phyloP scores from a whole-genome alignment of 352 stramenopile genomes.

The Thalassiosira pacifica region DNA sequence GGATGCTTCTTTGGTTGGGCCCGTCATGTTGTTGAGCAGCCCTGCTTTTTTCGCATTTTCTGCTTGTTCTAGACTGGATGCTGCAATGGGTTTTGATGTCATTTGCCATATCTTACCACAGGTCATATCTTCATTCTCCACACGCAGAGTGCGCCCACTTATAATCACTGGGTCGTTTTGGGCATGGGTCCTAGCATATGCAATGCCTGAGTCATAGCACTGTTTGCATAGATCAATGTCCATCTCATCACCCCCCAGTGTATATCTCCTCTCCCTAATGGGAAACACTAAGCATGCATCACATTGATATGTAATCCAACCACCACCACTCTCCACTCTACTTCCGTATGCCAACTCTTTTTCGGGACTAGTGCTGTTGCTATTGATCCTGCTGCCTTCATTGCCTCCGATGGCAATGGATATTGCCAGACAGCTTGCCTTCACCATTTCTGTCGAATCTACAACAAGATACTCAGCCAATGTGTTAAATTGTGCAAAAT shows the following conservation, averaged over 20 bases:
- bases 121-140: constrained; percentile 71
- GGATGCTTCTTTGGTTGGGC: constrained; percentile 12
- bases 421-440: constrained; percentile 44
- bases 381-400: constrained; percentile 5
- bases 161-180: constrained; percentile 63
- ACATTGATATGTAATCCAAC: constrained; percentile 68
- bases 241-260: constrained; percentile 75
- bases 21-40: constrained; percentile 48
- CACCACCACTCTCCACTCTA: too few relatives aligned
- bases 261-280: constrained; percentile 79
- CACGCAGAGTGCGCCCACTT: constrained; percentile 67
- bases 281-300: constrained; percentile 71
- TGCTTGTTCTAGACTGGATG: constrained; percentile 55
- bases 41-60: constrained; percentile 59
- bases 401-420: constrained; percentile 20
- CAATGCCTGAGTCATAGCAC: constrained; percentile 76
- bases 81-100: constrained; percentile 50
- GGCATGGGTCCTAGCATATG: constrained; percentile 53
- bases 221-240: constrained; percentile 86
- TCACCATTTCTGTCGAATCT: constrained; percentile 59
- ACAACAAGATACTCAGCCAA: constrained; percentile 58
- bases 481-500: constrained; percentile 66
- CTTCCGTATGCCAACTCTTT: constrained; percentile 43
- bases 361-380: constrained; percentile 26
- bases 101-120: constrained; percentile 73